Conservation (phyloP, 2,329 filamentous ascomycete species). For the Capronia epimyces region DNA sequence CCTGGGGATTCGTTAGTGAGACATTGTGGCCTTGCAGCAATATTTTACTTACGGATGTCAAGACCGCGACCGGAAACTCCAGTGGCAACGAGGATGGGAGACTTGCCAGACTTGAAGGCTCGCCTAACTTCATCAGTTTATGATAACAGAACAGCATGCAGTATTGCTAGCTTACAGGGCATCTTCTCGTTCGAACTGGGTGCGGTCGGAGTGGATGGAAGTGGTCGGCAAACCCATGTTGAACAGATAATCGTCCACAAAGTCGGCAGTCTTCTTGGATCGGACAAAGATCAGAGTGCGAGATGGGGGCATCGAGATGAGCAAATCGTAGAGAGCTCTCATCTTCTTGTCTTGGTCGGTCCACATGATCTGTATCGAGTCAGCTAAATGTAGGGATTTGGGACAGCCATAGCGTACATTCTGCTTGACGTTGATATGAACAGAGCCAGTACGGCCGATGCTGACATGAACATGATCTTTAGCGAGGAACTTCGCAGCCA, state of each 20-base stretch:
- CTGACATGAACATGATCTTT: constrained; percentile 71
- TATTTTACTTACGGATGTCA: constrained; percentile 17
- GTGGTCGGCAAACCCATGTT: constrained; percentile 74
- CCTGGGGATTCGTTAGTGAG: constrained; percentile 56
- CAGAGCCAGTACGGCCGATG: constrained; percentile 79
- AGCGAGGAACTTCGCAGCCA: constrained; percentile 72
- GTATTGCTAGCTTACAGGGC: constrained; percentile 57
- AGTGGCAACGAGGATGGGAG: constrained; percentile 79
- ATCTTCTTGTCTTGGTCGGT: constrained; percentile 64
- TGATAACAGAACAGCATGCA: background rate
- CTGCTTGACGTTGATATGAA: constrained; percentile 78
- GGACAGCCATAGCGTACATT: constrained; percentile 37
- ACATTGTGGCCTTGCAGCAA: background rate
- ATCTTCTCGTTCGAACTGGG: constrained; percentile 86
- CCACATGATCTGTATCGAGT: constrained; percentile 51
- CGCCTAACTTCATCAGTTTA: constrained; percentile 19
- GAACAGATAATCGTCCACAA: constrained; percentile 81
- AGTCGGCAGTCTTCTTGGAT: constrained; percentile 68
- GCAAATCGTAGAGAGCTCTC: constrained; percentile 63
- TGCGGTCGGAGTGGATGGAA: constrained; percentile 82
- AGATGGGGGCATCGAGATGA: constrained; percentile 63
- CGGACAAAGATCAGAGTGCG: constrained; percentile 91
- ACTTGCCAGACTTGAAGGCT: constrained; percentile 66
- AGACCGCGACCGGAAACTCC: constrained; percentile 83
- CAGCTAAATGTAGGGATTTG: constrained; percentile 10